phyloP scores from a whole-genome alignment of 768 basidiomycete species.

The Boletus fagicola region DNA sequence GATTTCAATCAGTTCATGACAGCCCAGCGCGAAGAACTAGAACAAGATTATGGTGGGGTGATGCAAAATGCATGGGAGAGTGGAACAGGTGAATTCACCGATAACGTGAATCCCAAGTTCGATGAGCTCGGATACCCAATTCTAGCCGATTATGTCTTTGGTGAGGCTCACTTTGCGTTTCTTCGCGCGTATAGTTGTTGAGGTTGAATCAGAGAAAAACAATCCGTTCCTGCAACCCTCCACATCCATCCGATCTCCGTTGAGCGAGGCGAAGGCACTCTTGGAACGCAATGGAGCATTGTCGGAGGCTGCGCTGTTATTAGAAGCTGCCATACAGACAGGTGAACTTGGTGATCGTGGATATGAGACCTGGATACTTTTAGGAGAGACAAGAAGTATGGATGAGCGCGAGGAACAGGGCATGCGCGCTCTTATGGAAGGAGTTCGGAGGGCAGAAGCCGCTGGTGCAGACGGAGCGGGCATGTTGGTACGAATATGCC shows the following conservation, averaged over 20 bases:
- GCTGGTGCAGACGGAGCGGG: conserved; percentile 65
- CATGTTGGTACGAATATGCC: conserved; percentile 58
- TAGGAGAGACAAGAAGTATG: conserved; percentile 89
- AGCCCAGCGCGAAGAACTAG: conserved; percentile 60
- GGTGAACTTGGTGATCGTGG: conserved; percentile 79
- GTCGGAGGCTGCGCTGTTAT: conserved; percentile 78
- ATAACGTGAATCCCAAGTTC: conserved; percentile 44
- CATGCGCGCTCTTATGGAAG: conserved; percentile 75
- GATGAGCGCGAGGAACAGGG: conserved; percentile 84
- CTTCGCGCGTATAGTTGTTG: not conserved
- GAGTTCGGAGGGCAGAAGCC: conserved; percentile 63
- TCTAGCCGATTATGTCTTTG: conserved; percentile 72
- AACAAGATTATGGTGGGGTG: conserved; percentile 56
- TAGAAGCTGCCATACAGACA: conserved; percentile 88
- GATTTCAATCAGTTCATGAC: conserved; percentile 80
- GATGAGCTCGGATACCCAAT: conserved; percentile 76
- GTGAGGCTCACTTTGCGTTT: conserved; percentile 42
- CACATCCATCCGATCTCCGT: conserved; percentile 43
- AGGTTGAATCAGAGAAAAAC: conserved; percentile 51
- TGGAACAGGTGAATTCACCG: conserved; percentile 45
- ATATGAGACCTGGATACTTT: conserved; percentile 88
- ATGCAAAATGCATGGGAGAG: conserved; percentile 68
- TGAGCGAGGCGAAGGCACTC: conserved; percentile 74
- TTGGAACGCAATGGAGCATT: conserved; percentile 81
- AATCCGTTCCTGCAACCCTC: conserved; percentile 67